Conservation (phyloP, 176 grass and related monocot species). For the Musa schizocarpa region DNA sequence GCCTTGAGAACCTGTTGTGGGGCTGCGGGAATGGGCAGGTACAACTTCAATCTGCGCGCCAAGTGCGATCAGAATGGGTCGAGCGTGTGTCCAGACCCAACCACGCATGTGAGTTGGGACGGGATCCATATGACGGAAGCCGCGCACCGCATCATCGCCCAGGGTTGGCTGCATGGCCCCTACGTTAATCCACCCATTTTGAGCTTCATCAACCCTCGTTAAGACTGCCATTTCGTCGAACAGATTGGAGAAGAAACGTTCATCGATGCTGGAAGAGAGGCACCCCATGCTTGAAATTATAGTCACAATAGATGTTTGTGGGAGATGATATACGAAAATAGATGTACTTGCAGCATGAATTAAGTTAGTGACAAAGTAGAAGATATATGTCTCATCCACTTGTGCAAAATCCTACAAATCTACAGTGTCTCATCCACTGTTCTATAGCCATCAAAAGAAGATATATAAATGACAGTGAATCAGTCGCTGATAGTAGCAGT, state of each 20-base stretch:
- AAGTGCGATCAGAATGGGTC: constrained; percentile 69
- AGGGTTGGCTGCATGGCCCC: constrained; percentile 76
- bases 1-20: constrained; percentile 69
- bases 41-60: constrained; percentile 85
- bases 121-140: constrained; percentile 95
- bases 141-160: constrained; percentile 50
- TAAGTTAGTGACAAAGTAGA: too few relatives aligned
- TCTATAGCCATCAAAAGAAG: too few relatives aligned
- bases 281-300: too few relatives aligned
- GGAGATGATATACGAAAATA: too few relatives aligned
- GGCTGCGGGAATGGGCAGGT: constrained; percentile 49
- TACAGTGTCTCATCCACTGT: too few relatives aligned
- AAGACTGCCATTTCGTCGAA: background rate
- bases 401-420: too few relatives aligned
- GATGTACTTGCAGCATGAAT: too few relatives aligned
- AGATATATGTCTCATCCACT: too few relatives aligned
- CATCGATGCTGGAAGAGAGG: background rate
- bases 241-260: background rate
- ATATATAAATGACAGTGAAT: too few relatives aligned
- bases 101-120: constrained; percentile 75
- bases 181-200: constrained; percentile 76
- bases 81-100: constrained; percentile 47
- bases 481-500: too few relatives aligned
- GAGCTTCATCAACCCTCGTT: background rate
- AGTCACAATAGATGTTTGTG: too few relatives aligned